Evolutionary conservation across 2,329 filamentous ascomycete genomes (phyloP), one percentile per base, ranked within the genome.

Genomic region (Mollisia scopiformis): DNA sequence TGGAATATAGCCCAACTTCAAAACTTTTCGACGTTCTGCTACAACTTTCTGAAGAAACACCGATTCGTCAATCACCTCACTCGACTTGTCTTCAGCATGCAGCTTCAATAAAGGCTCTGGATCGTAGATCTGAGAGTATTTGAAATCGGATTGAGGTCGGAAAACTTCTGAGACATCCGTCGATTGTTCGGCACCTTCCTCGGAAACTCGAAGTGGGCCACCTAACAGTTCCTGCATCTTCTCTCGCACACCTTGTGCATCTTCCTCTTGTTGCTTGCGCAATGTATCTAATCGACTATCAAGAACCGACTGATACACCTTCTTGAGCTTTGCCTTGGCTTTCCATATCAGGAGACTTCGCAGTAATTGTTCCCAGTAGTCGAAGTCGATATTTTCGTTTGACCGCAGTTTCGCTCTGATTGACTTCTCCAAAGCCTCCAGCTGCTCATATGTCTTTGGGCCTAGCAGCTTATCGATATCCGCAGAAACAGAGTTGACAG

Each of bases 341-440:
- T 98, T 98, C 88, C 92, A 97, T 1, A 97, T 87, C 6, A 90
- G 82, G 64, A 99, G 79, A 72, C 89, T 96, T 67, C 88, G 88
- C 63, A 99, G 81, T 16, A 99, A 81, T 73, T 97, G 92, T 73
- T 96, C 92, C 95, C 95, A 99, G 75, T 98, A 99, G 76, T 99
- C 95, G 2, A 91, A 92, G 75, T 99, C 95, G 67, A 99, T 94
- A 39, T 69, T 67, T 72, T 97, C 93, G 72, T 97, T 89, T 7
- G 92, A 96, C 55, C 88, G 84, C 51, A 99, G 80, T 78, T 99
- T 99, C 16, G 83, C 81, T 73, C 87, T 88, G 75, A 99, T 95
- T 78, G 98, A 93, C 65, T 82, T 85, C 76, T 99, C 94, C 52
- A 99, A 81, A 19, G 85, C 85, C 72, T 93, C 89, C n/a, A 99